These are phyloP conservation scores for Chlamydomonas incerta DNA, from an alignment of 139 green algal species.

Conservation along the genomic window DNA sequence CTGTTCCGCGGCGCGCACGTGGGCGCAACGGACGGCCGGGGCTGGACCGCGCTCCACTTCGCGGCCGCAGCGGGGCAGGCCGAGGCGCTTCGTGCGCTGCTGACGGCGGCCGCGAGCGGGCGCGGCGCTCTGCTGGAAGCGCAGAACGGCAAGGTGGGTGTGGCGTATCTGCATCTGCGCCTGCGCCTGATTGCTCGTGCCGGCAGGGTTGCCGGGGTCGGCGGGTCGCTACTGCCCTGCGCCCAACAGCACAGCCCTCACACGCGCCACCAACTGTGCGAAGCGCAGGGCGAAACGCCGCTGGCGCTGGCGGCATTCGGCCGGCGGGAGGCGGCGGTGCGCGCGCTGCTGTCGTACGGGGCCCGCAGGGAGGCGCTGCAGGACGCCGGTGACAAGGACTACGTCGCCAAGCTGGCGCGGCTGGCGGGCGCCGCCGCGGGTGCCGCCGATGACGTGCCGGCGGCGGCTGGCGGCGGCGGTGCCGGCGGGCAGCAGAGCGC, in stretches of 20 bases:
- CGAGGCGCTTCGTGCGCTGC: not conserved
- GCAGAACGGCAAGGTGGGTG: not conserved
- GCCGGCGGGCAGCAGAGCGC: too few species aligned
- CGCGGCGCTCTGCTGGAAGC: not conserved
- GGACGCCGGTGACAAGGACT: not conserved
- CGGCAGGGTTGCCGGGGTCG: too few species aligned
- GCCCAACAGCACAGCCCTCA: too few species aligned
- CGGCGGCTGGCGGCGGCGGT: too few species aligned
- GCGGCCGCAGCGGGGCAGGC: conserved; percentile 10
- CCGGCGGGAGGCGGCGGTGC: not conserved
- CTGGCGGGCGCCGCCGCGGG: too few species aligned
- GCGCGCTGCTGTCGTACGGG: not conserved
- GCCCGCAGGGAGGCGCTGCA: not conserved
- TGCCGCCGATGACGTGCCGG: too few species aligned
- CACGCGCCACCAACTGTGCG: too few species aligned
- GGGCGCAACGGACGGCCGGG: not conserved
- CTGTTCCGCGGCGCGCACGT: not conserved
- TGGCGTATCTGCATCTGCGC: too few species aligned
- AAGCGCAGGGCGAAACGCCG: conserved; percentile 11
- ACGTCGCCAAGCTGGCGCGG: not conserved
- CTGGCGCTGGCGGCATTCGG: conserved; percentile 36
- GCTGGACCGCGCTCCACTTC: conserved; percentile 32
- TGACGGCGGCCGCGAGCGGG: not conserved
- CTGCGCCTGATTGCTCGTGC: too few species aligned
- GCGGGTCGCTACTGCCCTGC: too few species aligned